These are phyloP conservation scores for Capronia epimyces DNA, from an alignment of 2,329 filamentous ascomycete species.

Conservation along the genomic window DNA sequence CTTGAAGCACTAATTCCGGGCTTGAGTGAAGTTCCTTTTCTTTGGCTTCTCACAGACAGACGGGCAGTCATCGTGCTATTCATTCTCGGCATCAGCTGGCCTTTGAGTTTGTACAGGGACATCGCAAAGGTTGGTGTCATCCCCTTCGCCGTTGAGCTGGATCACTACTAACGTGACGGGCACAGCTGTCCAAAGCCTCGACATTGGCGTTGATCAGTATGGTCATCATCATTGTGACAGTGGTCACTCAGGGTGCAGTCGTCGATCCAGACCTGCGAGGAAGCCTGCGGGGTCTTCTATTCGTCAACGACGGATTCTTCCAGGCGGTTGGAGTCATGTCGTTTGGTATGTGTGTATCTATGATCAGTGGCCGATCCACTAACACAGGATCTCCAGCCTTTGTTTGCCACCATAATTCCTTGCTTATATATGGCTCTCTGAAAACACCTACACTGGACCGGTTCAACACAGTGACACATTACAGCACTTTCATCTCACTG, in stretches of 20 bases:
- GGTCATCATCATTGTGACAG: constrained; percentile 79
- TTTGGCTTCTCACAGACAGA: constrained; percentile 77
- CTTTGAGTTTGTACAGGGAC: constrained; percentile 87
- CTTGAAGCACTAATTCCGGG: constrained; percentile 74
- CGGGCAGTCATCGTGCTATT: constrained; percentile 83
- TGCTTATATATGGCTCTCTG: constrained; percentile 94
- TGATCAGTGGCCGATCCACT: neutral
- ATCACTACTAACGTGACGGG: constrained; percentile 37
- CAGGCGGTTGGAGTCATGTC: constrained; percentile 97
- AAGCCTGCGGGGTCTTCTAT: constrained; percentile 62
- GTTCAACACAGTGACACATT: constrained; percentile 88
- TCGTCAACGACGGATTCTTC: constrained; percentile 83
- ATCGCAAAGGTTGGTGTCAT: constrained; percentile 78
- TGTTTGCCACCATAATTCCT: constrained; percentile 85
- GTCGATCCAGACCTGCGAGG: constrained; percentile 69
- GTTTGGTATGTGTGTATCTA: constrained; percentile 60
- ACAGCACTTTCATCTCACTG: constrained; percentile 84
- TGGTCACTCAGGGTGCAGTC: constrained; percentile 74
- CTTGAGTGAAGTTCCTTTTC: constrained; percentile 63
- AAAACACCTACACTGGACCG: constrained; percentile 92
- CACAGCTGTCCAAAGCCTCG: constrained; percentile 86
- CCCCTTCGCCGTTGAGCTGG: constrained; percentile 7
- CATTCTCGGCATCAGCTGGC: constrained; percentile 78
- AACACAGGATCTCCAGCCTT: constrained; percentile 50
- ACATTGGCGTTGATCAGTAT: constrained; percentile 90